A percentile compares a stretch with the other conserved stretches of the same genome.
These are phyloP conservation scores for Haematococcus sp. DNA, from an alignment of 139 green algal species.

Conservation along the genomic window DNA sequence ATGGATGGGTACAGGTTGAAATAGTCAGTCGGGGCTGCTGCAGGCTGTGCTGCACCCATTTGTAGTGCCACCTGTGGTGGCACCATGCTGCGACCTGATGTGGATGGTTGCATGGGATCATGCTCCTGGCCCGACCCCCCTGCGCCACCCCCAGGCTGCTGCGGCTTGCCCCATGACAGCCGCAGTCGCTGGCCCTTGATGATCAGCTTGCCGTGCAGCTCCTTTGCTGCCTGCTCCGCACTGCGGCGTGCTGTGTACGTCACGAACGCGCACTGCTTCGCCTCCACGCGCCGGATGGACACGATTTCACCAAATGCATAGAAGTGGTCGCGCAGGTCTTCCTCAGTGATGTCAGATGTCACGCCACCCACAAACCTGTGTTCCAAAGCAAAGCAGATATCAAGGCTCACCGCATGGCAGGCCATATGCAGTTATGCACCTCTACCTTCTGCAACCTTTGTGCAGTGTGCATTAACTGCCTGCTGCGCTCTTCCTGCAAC, in stretches of 20 bases:
- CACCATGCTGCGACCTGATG: neutral
- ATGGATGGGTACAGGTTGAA: conserved; percentile 42
- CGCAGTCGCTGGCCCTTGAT: conserved; percentile 81
- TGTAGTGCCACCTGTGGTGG: conserved; percentile 3
- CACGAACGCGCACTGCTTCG: conserved; percentile 81
- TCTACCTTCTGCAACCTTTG: conserved; percentile 2
- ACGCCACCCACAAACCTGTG: conserved; percentile 71
- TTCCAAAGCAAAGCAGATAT: neutral
- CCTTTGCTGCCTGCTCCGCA: conserved; percentile 86
- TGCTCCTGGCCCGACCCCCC: neutral
- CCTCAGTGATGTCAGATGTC: conserved; percentile 68
- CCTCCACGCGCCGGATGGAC: conserved; percentile 51
- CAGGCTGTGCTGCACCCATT: neutral
- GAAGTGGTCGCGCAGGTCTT: conserved; percentile 86
- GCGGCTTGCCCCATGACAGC: conserved; percentile 89
- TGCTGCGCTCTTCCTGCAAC: no score
- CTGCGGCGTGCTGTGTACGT: conserved; percentile 68
- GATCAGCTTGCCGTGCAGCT: conserved; percentile 66
- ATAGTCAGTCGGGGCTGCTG: conserved; percentile 1
- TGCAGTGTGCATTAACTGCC: no score
- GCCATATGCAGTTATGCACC: conserved; percentile 29
- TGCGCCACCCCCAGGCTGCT: conserved; percentile 19
- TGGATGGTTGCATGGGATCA: conserved; percentile 1
- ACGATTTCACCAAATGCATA: conserved; percentile 87
- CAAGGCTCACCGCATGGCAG: neutral